Evolutionary conservation across 345 rosid genomes (phyloP), one percentile per base, ranked within the genome.

Genomic region (Gossypium thurberi): DNA sequence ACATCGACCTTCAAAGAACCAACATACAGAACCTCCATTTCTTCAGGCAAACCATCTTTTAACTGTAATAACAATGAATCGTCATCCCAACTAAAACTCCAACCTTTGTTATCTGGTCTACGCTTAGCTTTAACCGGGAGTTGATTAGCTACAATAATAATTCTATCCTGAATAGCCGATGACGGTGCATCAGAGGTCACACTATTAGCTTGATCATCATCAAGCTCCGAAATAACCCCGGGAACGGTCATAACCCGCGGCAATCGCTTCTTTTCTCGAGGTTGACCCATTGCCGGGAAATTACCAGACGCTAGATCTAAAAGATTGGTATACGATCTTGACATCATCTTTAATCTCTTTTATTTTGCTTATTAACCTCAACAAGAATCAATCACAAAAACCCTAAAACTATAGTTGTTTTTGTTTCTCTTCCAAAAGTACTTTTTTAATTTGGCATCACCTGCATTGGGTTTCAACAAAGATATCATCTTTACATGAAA

Each of bases 41-140:
- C 93, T 55, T 89, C 93, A 17, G 91, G 93, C 75, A 89, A 81
- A 15, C 96, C 96, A 69, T 88, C 91, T 81, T 90, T 90, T 28
- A 90, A 77, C 72, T 90, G 94, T 68, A 89, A 79, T 46, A 81
- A 71, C 85, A 90, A 75, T 0, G 92, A 82, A 52, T 88, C 94
- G 9, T 90, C 92, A 13, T 90, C 92, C 94, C 90, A 90, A 70
- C 94, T 85, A 78, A 90, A 85, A 75, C 88, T 82, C 94, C 94
- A 90, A 50, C 94, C 90, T 74, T 84, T 86, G 74, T 90, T 87
- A 72, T 90, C 94, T 0, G 90, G 92, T 20, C 94, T 78, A 12
- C 90, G 92, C 84, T 88, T 90, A 28, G 92, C 94, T 77, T 86
- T 90, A 8, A 90, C 92, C 0, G 94, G 94, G 23, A 90, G 78